A percentile compares a stretch with the other conserved stretches of the same genome.
Evolutionary conservation across 1,284 basidiomycete species (phyloP).

Genomic region (Melampsora larici-populina): DNA sequence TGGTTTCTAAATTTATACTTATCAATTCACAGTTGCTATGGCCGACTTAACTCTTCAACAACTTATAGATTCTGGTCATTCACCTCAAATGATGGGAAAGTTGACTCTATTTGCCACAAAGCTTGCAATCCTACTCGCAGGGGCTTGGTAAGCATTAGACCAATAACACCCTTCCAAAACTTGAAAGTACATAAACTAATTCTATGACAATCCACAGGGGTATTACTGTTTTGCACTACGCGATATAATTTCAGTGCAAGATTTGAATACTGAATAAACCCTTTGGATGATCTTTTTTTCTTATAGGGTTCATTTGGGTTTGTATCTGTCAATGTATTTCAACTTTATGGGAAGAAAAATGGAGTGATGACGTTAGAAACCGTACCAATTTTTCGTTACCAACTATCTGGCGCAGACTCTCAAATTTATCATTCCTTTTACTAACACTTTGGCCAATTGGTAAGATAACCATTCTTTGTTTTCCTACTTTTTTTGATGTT

Average conservation of each 20-base stretch:
- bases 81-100: conserved; percentile 16
- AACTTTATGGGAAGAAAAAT: conserved; percentile 26
- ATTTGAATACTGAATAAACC: too few species aligned
- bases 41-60: conserved; percentile 33
- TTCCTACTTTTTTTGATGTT: not conserved
- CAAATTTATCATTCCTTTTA: not conserved
- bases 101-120: conserved; percentile 19
- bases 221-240: not conserved
- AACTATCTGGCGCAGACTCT: not conserved
- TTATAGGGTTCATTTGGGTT: conserved; percentile 35
- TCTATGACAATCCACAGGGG: conserved; percentile 1
- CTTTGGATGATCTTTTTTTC: not conserved
- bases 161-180: too few species aligned
- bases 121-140: conserved; percentile 27
- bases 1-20: not conserved
- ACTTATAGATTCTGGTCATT: conserved; percentile 14
- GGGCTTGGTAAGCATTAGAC: conserved; percentile 15
- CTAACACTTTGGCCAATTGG: conserved; percentile 6
- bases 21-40: conserved; percentile 9
- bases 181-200: too few species aligned
- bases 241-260: too few species aligned
- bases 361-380: not conserved
- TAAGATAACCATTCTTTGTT: not conserved
- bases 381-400: too few species aligned
- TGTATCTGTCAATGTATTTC: conserved; percentile 36